phyloP scores from a whole-genome alignment of 139 green algal genomes.

The Marvania coccoides region DNA sequence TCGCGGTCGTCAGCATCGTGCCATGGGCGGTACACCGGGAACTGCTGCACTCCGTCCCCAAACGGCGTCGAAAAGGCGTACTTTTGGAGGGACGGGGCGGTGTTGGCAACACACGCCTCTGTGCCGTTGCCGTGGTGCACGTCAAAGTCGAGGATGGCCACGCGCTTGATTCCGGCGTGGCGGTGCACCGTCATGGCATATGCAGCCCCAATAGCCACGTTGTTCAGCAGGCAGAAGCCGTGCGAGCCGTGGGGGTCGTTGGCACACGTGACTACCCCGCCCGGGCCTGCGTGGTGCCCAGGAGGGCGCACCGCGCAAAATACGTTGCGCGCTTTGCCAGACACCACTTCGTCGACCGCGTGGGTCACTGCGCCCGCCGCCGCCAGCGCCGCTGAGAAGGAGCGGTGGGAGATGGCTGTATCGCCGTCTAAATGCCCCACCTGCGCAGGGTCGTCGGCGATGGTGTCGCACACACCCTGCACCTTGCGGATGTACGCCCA shows the following conservation, averaged over 20 bases:
- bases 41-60: constrained; percentile 60
- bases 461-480: constrained; percentile 40
- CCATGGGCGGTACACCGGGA: constrained; percentile 77
- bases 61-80: constrained; percentile 55
- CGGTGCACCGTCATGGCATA: constrained; percentile 80
- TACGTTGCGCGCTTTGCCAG: constrained; percentile 50
- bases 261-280: constrained; percentile 48
- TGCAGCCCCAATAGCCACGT: constrained; percentile 80
- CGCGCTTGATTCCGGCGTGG: constrained; percentile 49
- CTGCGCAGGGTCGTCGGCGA: constrained; percentile 33
- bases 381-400: constrained; percentile 61
- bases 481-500: constrained; percentile 74
- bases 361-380: constrained; percentile 62
- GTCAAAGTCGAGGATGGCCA: constrained; percentile 90
- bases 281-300: constrained; percentile 79
- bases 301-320: constrained; percentile 87
- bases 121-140: constrained; percentile 94
- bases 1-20: constrained; percentile 68
- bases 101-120: constrained; percentile 40
- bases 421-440: constrained; percentile 73
- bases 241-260: constrained; percentile 50
- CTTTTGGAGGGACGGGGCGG: constrained; percentile 21
- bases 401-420: constrained; percentile 65
- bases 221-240: constrained; percentile 95
- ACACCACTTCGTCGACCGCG: constrained; percentile 64